Conservation (phyloP, 1,139 yeast species). For the Debaryomyces subglobosus region DNA sequence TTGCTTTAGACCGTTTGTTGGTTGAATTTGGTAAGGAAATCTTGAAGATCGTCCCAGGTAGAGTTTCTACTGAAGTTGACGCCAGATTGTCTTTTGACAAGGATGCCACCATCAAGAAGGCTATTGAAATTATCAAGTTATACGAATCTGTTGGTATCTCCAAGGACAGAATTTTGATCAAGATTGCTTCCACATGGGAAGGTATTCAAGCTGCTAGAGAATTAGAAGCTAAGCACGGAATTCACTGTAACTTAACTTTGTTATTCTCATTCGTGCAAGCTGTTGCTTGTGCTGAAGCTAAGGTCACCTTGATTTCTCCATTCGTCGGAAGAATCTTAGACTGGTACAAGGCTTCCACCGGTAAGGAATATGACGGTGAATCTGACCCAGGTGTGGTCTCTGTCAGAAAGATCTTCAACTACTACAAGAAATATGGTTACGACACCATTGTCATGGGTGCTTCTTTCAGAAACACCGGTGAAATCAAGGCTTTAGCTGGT, state of each 20-base stretch:
- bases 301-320: constrained; percentile 94
- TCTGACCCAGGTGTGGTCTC: constrained; percentile 96
- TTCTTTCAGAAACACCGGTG: constrained; percentile 97
- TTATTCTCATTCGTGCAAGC: constrained; percentile 96
- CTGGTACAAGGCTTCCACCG: constrained; percentile 96
- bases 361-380: constrained; percentile 79
- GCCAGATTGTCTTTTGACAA: constrained; percentile 96
- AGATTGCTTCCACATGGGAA: constrained; percentile 98
- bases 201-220: constrained; percentile 99
- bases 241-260: constrained; percentile 95
- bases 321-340: constrained; percentile 99
- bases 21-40: constrained; percentile 97
- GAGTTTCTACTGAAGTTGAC: constrained; percentile 98
- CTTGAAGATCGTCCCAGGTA: constrained; percentile 94
- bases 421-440: constrained; percentile 96
- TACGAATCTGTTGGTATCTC: constrained; percentile 82
- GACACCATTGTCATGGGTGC: constrained; percentile 99
- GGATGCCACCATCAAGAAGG: constrained; percentile 91
- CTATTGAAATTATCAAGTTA: constrained; percentile 80
- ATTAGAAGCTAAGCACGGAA: constrained; percentile 85
- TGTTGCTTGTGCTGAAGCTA: constrained; percentile 98
- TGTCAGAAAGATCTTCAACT: constrained; percentile 87
- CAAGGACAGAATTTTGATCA: constrained; percentile 90
- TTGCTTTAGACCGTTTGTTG: constrained; percentile 88
- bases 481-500: constrained; percentile 96